Conservation (phyloP, 495 filamentous ascomycete genomes). For the Penicillium taxi region DNA sequence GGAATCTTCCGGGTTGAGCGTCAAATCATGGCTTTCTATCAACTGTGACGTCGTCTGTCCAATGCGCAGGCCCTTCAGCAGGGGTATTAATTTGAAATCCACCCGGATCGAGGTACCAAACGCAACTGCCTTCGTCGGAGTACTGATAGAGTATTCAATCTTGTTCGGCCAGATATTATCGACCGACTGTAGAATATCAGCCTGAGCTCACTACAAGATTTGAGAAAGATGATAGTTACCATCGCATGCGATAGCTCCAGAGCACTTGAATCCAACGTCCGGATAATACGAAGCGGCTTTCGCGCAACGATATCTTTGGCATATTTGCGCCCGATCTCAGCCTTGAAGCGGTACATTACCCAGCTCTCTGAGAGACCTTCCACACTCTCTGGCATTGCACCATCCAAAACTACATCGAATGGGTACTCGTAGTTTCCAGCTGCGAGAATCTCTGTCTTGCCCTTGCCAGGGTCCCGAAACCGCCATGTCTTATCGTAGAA, state of each 20-base stretch:
- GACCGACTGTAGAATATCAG: slow-evolving; percentile 45
- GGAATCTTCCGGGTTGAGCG: slow-evolving; percentile 42
- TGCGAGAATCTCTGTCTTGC: slow-evolving; percentile 52
- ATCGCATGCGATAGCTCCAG: slow-evolving; percentile 80
- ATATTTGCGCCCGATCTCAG: slow-evolving; percentile 74
- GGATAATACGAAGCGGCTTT: slow-evolving; percentile 77
- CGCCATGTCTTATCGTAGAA: slow-evolving; percentile 50
- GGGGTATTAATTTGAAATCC: slow-evolving; percentile 71
- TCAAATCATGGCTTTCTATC: slow-evolving; percentile 68
- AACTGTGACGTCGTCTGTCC: slow-evolving; percentile 67
- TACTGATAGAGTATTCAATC: slow-evolving; percentile 81
- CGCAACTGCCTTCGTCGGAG: slow-evolving; percentile 82
- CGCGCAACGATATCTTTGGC: slow-evolving; percentile 69
- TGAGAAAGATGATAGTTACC: slow-evolving; percentile 39
- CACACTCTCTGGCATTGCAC: slow-evolving; percentile 74
- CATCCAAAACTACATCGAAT: slow-evolving; percentile 71
- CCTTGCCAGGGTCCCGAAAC: slow-evolving; percentile 43
- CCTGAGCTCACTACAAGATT: neutral
- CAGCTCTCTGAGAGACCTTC: slow-evolving; percentile 76
- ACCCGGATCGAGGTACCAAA: slow-evolving; percentile 78
- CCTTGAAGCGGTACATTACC: slow-evolving; percentile 82
- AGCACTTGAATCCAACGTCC: slow-evolving; percentile 72
- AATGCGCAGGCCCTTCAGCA: slow-evolving; percentile 79
- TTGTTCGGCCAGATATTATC: slow-evolving; percentile 95
- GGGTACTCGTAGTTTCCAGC: slow-evolving; percentile 86